These are phyloP conservation scores for Fusarium continuum DNA, from an alignment of 2,329 filamentous ascomycete genomes.

Conservation along the genomic window DNA sequence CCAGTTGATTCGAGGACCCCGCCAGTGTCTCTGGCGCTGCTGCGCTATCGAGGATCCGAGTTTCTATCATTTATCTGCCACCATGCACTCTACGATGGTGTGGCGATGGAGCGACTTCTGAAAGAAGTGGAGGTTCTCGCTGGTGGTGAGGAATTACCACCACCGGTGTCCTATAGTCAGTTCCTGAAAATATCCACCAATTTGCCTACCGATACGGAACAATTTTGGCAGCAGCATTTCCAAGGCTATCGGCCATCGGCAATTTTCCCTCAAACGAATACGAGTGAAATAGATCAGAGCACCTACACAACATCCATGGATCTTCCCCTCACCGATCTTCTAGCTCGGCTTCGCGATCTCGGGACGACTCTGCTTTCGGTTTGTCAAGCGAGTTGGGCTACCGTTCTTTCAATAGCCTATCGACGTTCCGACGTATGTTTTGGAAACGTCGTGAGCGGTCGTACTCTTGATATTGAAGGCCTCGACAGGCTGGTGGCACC, in stretches of 20 bases:
- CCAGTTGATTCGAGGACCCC: constrained; percentile 56
- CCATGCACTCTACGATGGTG: constrained; percentile 88
- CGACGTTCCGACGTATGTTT: constrained; percentile 77
- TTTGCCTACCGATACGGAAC: constrained; percentile 58
- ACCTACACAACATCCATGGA: constrained; percentile 45
- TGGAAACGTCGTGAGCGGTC: constrained; percentile 84
- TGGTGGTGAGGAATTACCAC: constrained; percentile 55
- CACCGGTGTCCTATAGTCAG: constrained; percentile 63
- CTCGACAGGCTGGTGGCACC: constrained; percentile 82
- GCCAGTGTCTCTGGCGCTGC: constrained; percentile 56
- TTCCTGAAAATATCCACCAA: constrained; percentile 70
- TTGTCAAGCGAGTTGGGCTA: constrained; percentile 78
- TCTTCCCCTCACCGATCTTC: constrained; percentile 56
- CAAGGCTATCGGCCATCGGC: constrained; percentile 54
- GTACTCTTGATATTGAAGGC: constrained; percentile 71
- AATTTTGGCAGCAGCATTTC: constrained; percentile 73
- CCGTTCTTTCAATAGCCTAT: constrained; percentile 66
- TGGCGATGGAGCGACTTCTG: constrained; percentile 75
- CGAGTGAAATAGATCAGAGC: constrained; percentile 42
- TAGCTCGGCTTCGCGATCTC: constrained; percentile 59
- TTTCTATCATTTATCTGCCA: constrained; percentile 68
- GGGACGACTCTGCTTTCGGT: constrained; percentile 72
- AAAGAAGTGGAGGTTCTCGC: constrained; percentile 73
- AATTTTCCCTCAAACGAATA: constrained; percentile 39
- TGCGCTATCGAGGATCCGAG: constrained; percentile 44